phyloP scores from a whole-genome alignment of 129 eudicot species.

The Deinandra increscens region DNA sequence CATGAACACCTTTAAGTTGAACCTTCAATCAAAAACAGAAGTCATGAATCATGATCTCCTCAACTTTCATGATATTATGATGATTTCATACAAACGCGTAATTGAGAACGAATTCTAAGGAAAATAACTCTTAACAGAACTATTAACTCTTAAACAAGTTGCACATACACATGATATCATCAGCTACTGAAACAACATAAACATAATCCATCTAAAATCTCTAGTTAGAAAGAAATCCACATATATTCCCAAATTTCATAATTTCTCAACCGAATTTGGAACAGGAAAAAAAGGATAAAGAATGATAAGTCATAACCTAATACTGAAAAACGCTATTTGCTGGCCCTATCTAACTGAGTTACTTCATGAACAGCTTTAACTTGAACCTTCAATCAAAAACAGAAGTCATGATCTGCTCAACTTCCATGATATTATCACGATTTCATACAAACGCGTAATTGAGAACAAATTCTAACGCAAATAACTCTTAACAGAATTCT shows the following conservation, averaged over 20 bases:
- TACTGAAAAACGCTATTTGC: background rate
- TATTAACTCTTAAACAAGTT: slow-evolving; percentile 5
- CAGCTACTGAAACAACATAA: background rate
- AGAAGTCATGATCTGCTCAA: slow-evolving; percentile 1
- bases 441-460: background rate
- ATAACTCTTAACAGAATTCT: background rate
- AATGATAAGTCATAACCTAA: background rate
- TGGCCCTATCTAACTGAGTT: background rate
- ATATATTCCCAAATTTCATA: background rate
- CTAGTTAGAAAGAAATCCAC: no score
- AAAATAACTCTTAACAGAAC: background rate
- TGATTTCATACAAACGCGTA: background rate
- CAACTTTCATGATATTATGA: slow-evolving; percentile 2
- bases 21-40: background rate
- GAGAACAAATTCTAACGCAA: background rate
- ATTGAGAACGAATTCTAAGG: background rate
- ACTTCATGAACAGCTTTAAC: background rate
- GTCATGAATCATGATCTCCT: background rate
- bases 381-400: background rate
- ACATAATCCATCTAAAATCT: background rate
- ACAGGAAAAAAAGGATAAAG: no score
- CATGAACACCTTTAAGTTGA: background rate
- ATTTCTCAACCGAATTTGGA: background rate
- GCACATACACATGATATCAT: background rate
- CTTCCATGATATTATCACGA: background rate